phyloP scores from a whole-genome alignment of 2,329 filamentous ascomycete species.

The Phymatotrichopsis omnivora region DNA sequence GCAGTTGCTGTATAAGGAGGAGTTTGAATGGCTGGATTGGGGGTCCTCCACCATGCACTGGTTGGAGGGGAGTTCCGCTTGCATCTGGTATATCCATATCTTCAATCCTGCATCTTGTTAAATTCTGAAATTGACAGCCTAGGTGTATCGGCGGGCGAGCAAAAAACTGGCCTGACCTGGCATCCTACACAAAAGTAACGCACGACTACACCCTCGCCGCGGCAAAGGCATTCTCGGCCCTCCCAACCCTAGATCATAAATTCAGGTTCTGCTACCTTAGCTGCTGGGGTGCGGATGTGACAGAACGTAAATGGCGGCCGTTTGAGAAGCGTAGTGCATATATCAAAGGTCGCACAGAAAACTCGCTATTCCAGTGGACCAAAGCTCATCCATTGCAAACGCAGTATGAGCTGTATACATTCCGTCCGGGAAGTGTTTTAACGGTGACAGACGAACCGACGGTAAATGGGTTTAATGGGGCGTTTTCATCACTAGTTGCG shows the following conservation, averaged over 20 bases:
- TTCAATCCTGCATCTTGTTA: no score
- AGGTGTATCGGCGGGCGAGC: slow-evolving; percentile 28
- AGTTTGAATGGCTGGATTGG: slow-evolving; percentile 42
- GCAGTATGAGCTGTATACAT: slow-evolving; percentile 18
- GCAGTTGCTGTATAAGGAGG: slow-evolving; percentile 45
- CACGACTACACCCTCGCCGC: slow-evolving; percentile 34
- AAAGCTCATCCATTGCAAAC: slow-evolving; percentile 9
- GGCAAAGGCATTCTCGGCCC: slow-evolving; percentile 32
- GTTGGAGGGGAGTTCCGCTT: slow-evolving; percentile 39
- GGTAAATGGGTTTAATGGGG: slow-evolving; percentile 5
- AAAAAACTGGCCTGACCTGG: slow-evolving; percentile 27
- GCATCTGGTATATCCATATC: slow-evolving; percentile 37
- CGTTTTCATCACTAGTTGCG: not conserved
- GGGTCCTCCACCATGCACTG: slow-evolving; percentile 33
- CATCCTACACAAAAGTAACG: slow-evolving; percentile 32
- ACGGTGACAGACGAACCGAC: slow-evolving; percentile 1
- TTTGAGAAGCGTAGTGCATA: slow-evolving; percentile 9
- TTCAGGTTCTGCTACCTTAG: slow-evolving; percentile 40
- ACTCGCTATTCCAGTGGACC: slow-evolving; percentile 4
- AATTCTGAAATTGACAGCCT: slow-evolving; percentile 9
- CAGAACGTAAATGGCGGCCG: slow-evolving; percentile 10
- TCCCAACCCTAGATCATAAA: slow-evolving; percentile 29
- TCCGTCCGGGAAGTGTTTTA: slow-evolving; percentile 15
- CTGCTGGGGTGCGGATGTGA: slow-evolving; percentile 12
- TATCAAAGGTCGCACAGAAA: slow-evolving; percentile 14